A percentile compares a stretch with the other conserved stretches of the same genome.
Conservation (phyloP, 2,329 filamentous ascomycete genomes). For the Trichoderma cornu-damae region DNA sequence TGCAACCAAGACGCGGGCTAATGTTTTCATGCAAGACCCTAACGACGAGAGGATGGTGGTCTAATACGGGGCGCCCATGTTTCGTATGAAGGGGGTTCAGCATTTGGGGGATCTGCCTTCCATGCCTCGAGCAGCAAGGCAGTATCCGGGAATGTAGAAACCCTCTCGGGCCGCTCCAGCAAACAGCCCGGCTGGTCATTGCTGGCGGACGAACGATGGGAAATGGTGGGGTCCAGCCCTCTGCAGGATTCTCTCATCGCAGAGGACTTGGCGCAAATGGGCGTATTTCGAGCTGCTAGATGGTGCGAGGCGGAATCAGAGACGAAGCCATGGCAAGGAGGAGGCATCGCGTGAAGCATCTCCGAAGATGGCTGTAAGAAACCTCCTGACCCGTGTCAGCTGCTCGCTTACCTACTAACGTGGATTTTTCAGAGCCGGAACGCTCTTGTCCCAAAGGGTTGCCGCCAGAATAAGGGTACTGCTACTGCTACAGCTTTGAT, state of each 20-base stretch:
- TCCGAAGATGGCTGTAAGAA: neutral
- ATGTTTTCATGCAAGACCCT: neutral
- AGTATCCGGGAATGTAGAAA: neutral
- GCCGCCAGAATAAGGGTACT: too few relatives aligned
- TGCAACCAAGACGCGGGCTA: neutral
- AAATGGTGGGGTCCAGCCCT: constrained; percentile 10
- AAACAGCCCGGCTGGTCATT: neutral
- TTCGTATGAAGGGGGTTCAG: too few relatives aligned
- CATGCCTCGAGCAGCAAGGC: neutral
- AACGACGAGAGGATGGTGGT: too few relatives aligned
- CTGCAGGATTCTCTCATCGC: constrained; percentile 4
- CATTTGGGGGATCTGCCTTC: neutral
- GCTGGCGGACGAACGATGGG: neutral
- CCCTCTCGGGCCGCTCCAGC: neutral
- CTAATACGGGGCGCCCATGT: too few relatives aligned
- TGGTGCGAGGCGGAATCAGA: constrained; percentile 2
- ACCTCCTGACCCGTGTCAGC: neutral
- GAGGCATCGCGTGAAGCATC: neutral
- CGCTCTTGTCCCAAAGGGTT: too few relatives aligned
- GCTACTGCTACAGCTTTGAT: neutral
- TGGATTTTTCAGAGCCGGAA: too few relatives aligned
- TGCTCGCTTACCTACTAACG: too few relatives aligned
- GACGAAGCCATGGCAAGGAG: neutral
- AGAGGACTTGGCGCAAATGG: neutral
- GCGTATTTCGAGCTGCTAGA: neutral